A percentile compares a stretch with the other conserved stretches of the same genome.
phyloP scores from a whole-genome alignment of 257 asterid species.

The Ilex asprella region DNA sequence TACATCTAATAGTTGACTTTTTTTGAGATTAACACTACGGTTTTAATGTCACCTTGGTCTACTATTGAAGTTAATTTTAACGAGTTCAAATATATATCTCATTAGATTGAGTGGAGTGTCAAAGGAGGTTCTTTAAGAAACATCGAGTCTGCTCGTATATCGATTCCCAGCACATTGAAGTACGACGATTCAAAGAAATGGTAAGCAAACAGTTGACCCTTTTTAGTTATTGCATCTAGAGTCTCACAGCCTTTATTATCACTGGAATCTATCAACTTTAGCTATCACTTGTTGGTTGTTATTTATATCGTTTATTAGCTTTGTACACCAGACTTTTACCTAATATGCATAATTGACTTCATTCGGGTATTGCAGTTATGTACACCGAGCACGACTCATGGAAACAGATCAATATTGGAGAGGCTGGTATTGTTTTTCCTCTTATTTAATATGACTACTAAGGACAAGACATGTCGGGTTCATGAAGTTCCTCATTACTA shows the following conservation, averaged over 20 bases:
- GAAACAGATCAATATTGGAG: conserved; percentile 91
- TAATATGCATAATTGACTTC: conserved; percentile 9
- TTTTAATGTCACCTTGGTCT: no score
- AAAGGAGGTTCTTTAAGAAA: conserved; percentile 89
- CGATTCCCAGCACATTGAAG: conserved; percentile 78
- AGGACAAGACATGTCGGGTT: not conserved
- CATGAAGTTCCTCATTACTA: no score
- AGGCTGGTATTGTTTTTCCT: conserved; percentile 65
- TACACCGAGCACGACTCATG: conserved; percentile 82
- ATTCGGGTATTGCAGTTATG: conserved; percentile 51
- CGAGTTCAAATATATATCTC: conserved; percentile 12
- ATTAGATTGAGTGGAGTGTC: conserved; percentile 92
- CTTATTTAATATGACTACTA: not conserved
- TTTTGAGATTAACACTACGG: no score
- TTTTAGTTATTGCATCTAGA: not conserved
- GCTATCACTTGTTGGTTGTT: not conserved
- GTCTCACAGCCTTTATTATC: not conserved
- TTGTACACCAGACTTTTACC: conserved; percentile 1
- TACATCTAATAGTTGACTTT: no score
- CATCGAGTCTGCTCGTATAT: conserved; percentile 80
- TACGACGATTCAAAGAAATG: conserved; percentile 79
- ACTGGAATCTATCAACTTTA: not conserved
- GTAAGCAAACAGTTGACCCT: conserved; percentile 34
- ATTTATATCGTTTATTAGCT: not conserved
- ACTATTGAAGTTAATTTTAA: not conserved